These are phyloP conservation scores for Chlorella ohadii DNA, from an alignment of 139 green algal genomes.

Conservation along the genomic window DNA sequence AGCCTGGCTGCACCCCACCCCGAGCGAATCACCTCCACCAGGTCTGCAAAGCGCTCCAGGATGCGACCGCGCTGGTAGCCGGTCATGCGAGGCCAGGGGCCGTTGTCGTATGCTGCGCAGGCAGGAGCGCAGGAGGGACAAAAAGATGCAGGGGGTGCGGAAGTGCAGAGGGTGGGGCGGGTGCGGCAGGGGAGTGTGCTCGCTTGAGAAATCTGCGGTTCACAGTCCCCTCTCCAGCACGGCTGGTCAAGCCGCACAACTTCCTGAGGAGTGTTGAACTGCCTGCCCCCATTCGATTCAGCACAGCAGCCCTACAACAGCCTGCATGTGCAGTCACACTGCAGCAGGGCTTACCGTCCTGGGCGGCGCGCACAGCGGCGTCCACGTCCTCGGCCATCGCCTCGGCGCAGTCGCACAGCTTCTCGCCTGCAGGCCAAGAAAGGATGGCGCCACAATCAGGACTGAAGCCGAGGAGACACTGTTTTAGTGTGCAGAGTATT, in stretches of 20 bases:
- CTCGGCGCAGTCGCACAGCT: slow-evolving; percentile 53
- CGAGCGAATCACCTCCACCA: slow-evolving; percentile 58
- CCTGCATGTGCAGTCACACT: too few species aligned
- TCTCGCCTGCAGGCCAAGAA: neutral
- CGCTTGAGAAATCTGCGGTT: too few species aligned
- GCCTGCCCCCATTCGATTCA: too few species aligned
- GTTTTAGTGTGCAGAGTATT: too few species aligned
- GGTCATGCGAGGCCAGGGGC: slow-evolving; percentile 69
- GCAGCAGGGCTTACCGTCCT: slow-evolving; percentile 50
- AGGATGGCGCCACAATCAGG: neutral
- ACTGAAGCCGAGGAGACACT: too few species aligned
- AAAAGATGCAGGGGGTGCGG: neutral
- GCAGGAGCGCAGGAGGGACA: neutral
- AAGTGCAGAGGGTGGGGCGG: neutral
- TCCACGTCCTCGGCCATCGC: slow-evolving; percentile 69
- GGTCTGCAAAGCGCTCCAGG: slow-evolving; percentile 51
- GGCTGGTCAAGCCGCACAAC: too few species aligned
- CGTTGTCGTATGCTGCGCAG: slow-evolving; percentile 69
- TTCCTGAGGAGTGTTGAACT: too few species aligned
- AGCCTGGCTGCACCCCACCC: too few species aligned
- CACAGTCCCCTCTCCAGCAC: too few species aligned
- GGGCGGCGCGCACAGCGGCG: slow-evolving; percentile 66
- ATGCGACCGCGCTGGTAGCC: slow-evolving; percentile 59
- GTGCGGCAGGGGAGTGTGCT: too few species aligned
- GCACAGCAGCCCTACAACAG: neutral